These are phyloP conservation scores for Caryocar brasiliense DNA, from an alignment of 441 rosid species.

Conservation along the genomic window DNA sequence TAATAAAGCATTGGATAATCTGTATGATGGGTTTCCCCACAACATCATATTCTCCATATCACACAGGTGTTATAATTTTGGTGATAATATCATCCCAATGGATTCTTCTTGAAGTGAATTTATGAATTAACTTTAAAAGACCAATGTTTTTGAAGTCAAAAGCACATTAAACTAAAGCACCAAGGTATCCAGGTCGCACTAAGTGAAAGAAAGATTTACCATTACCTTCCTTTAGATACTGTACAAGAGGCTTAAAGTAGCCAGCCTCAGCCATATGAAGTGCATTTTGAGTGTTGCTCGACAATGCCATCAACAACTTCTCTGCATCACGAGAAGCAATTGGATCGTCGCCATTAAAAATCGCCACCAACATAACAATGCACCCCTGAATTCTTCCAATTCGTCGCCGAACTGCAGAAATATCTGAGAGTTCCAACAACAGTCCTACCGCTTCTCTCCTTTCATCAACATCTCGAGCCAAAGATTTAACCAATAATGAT, in stretches of 20 bases:
- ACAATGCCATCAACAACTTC: constrained; percentile 42
- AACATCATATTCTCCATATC: too few species aligned
- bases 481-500: constrained; percentile 46
- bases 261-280: constrained; percentile 82
- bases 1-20: too few species aligned
- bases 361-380: constrained; percentile 52
- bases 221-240: constrained; percentile 46
- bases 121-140: neutral
- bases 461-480: constrained; percentile 46
- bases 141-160: neutral
- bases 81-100: too few species aligned
- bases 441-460: constrained; percentile 53
- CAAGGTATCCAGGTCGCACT: neutral
- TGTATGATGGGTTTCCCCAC: too few species aligned
- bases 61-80: too few species aligned
- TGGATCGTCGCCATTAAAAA: constrained; percentile 42
- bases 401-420: constrained; percentile 40
- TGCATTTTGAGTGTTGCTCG: constrained; percentile 56
- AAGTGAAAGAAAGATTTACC: neutral
- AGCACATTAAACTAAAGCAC: neutral
- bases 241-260: constrained; percentile 58
- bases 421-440: constrained; percentile 40
- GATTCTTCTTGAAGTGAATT: neutral
- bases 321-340: constrained; percentile 43
- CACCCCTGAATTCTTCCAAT: constrained; percentile 62